Conservation (phyloP, 371 early-diverging fungal genomes). For the Mortierella sp. region DNA sequence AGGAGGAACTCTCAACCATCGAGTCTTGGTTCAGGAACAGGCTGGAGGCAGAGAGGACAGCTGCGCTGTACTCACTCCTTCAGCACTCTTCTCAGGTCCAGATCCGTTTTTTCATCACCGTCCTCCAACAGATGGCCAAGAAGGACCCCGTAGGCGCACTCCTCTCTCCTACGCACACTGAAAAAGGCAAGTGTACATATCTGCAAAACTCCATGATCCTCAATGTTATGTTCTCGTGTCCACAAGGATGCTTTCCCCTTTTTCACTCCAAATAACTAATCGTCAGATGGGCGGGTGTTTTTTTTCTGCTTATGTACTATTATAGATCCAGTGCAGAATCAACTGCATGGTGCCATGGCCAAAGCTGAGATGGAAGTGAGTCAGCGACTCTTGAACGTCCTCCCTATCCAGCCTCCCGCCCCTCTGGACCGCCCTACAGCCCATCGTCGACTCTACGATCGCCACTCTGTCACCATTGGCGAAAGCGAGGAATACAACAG, state of each 20-base stretch:
- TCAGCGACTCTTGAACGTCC: slow-evolving; percentile 64
- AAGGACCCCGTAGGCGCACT: slow-evolving; percentile 75
- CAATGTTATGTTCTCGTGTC: slow-evolving; percentile 19
- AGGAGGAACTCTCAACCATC: slow-evolving; percentile 93
- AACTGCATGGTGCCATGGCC: slow-evolving; percentile 70
- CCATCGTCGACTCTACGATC: slow-evolving; percentile 69
- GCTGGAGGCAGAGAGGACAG: slow-evolving; percentile 92
- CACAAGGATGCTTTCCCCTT: background rate
- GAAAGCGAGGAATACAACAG: slow-evolving; percentile 68
- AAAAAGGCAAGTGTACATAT: slow-evolving; percentile 63
- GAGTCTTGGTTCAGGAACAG: slow-evolving; percentile 96
- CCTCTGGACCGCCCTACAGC: slow-evolving; percentile 58
- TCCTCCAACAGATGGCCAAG: slow-evolving; percentile 91
- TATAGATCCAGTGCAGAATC: slow-evolving; percentile 66
- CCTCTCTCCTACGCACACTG: slow-evolving; percentile 72
- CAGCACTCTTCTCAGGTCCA: slow-evolving; percentile 93
- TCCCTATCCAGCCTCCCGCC: slow-evolving; percentile 69
- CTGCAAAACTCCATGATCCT: background rate
- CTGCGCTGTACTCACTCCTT: slow-evolving; percentile 90
- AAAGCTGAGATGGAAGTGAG: slow-evolving; percentile 76
- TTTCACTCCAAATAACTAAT: background rate
- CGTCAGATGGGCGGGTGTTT: background rate
- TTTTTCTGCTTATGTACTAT: background rate
- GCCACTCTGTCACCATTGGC: slow-evolving; percentile 77
- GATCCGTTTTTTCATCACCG: slow-evolving; percentile 91